Base-by-base conservation (phyloP, 495 filamentous ascomycete species). In the Bombardia bombarda region DNA sequence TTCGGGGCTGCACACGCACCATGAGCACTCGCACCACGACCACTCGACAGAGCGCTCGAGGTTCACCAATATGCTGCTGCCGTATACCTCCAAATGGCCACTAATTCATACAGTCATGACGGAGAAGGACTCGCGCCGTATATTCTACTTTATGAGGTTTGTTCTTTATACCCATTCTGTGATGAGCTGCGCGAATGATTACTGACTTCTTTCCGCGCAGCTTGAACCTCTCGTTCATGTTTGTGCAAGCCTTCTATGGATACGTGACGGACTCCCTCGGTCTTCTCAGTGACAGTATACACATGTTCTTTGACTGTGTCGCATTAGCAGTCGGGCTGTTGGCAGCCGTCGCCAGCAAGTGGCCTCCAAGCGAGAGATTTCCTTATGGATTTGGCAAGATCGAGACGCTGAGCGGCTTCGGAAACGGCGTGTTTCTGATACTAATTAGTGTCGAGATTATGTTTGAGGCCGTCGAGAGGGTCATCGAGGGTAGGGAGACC, bases 281-380 rank as follows among this genome's bases (percentile, higher is more conserved):
- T 1, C 73, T 99, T 3, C 79, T 99, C 4, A 95, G 87, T 51
- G 92, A 99, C 62, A 95, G 87, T 56, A 93, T 99, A 47, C 92
- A 99, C 63, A 99, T 99, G 92, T 93, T 99, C 58, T 99, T 99
- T 50, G 92, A 99, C 61, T 99, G 92, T 50, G 75, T 95, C 12
- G 92, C 92, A 16, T 74, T 99, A 17, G 82, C 84, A 1, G 86
- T 97, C 13, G 92, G 92, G 12, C 74, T 99, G 7, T 87, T 87
- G 52, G 92, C 92, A n/a, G 83, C 93, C 9, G 87, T 99, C 10
- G 90, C 93, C 74, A 93, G 87, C 57, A 97, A 97, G 63, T 96
- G 90, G 90, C 88, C 89, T 1, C 83, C 89, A 1, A 94, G 80
- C 56, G 69, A 80, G 48, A 64, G 82, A 16, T 97, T 95, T 50